These are phyloP conservation scores for Ambrosia artemisiifolia DNA, from an alignment of 129 eudicot genomes.

Conservation along the genomic window DNA sequence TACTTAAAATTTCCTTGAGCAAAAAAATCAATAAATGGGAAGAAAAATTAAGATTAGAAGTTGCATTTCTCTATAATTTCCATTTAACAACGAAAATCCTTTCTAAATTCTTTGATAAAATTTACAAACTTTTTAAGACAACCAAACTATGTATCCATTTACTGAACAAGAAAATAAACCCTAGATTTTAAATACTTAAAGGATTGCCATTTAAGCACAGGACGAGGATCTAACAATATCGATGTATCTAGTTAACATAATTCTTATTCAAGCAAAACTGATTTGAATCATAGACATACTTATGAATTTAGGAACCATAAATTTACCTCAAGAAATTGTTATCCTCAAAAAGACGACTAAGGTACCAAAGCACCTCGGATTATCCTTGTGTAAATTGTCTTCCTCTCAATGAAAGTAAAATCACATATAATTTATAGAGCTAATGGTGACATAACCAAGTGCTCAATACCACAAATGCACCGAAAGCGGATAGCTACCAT, in stretches of 20 bases:
- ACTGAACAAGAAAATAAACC: not conserved
- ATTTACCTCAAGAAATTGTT: conserved; percentile 24
- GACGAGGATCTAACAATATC: not conserved
- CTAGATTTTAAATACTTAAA: not conserved
- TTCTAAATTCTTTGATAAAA: conserved; percentile 1
- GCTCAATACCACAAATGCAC: not conserved
- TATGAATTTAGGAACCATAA: conserved; percentile 13
- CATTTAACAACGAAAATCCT: conserved; percentile 6
- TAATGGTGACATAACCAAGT: conserved; percentile 14
- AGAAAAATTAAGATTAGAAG: not conserved
- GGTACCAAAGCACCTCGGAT: conserved; percentile 5
- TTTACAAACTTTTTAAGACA: conserved; percentile 3
- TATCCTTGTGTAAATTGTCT: not conserved
- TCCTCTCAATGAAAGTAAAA: not conserved
- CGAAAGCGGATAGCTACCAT: conserved; percentile 2
- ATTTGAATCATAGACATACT: not conserved
- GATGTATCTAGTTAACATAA: conserved; percentile 15
- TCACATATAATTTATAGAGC: conserved; percentile 1
- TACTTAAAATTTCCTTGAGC: not conserved
- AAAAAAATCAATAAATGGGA: not conserved
- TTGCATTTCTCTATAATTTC: conserved; percentile 7
- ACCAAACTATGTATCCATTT: not conserved
- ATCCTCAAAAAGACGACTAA: conserved; percentile 9
- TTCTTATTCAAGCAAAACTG: not conserved
- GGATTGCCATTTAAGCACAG: conserved; percentile 17